phyloP scores from a whole-genome alignment of 352 stramenopile species.

The Pythium coloratum region DNA sequence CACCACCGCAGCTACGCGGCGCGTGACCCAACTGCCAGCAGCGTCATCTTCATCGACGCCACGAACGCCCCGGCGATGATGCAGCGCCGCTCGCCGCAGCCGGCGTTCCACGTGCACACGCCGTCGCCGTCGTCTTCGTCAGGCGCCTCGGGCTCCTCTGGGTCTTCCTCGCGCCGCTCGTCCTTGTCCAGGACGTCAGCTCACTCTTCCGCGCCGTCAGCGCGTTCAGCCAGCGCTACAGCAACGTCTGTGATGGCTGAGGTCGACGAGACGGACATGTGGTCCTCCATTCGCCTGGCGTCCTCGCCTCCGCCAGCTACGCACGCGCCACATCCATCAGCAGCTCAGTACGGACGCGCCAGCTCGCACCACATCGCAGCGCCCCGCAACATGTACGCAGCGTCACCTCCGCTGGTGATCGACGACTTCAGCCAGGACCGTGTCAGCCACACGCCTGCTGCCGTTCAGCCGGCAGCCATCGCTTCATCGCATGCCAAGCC shows the following conservation, averaged over 20 bases:
- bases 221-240: neutral
- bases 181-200: constrained; percentile 2
- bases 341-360: neutral
- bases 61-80: neutral
- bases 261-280: constrained; percentile 18
- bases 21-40: neutral
- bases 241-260: neutral
- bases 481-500: neutral
- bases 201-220: neutral
- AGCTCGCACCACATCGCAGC: constrained; percentile 4
- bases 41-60: neutral
- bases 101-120: neutral
- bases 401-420: constrained; percentile 14
- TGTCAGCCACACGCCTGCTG: constrained; percentile 10
- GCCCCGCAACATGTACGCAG: constrained; percentile 6
- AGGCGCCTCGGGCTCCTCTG: constrained; percentile 6
- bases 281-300: constrained; percentile 24
- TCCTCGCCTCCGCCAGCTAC: constrained; percentile 8
- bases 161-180: constrained; percentile 2
- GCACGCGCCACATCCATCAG: neutral
- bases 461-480: neutral
- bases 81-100: neutral
- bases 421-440: constrained; percentile 24
- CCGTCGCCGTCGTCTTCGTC: constrained; percentile 18
- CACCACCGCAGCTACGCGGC: neutral